A percentile compares a stretch with the other conserved stretches of the same genome.
Conservation (phyloP, 805 yeast species). For the Soucietia sequanensis region DNA sequence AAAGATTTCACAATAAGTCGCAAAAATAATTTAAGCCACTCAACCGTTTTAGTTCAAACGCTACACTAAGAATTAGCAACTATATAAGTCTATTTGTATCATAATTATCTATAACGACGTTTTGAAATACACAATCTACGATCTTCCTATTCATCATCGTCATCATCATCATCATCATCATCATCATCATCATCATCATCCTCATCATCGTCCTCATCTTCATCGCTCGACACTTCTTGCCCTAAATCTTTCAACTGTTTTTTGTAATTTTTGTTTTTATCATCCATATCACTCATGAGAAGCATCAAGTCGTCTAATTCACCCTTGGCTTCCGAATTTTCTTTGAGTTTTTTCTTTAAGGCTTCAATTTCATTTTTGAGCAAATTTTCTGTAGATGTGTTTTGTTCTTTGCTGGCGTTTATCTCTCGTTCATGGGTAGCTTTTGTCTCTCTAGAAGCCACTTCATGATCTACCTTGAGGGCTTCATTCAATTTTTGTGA, state of each 20-base stretch:
- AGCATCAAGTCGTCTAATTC: constrained; percentile 76
- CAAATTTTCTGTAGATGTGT: constrained; percentile 1
- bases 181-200: constrained; percentile 52
- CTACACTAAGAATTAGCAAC: too few relatives aligned
- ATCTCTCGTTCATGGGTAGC: too few relatives aligned
- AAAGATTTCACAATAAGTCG: too few relatives aligned
- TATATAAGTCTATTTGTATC: too few relatives aligned
- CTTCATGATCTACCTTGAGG: too few relatives aligned
- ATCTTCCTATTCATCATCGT: constrained; percentile 1
- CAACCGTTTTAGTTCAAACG: too few relatives aligned
- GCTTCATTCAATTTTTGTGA: too few relatives aligned
- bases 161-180: constrained; percentile 19
- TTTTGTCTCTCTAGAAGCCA: too few relatives aligned
- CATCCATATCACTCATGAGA: constrained; percentile 75
- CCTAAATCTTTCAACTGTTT: constrained; percentile 50
- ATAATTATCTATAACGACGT: too few relatives aligned
- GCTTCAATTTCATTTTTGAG: constrained; percentile 3
- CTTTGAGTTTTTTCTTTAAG: constrained; percentile 13
- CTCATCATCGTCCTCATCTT: constrained; percentile 64
- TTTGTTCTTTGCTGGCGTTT: constrained; percentile 1
- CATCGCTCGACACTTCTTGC: constrained; percentile 66
- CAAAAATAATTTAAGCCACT: too few relatives aligned
- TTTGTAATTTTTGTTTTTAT: constrained; percentile 59
- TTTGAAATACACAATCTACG: too few relatives aligned
- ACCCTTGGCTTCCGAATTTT: constrained; percentile 40